Evolutionary conservation across 2,329 filamentous ascomycete species (phyloP), one percentile per base, ranked within the genome.

Genomic region (Curvularia eragrostidis): DNA sequence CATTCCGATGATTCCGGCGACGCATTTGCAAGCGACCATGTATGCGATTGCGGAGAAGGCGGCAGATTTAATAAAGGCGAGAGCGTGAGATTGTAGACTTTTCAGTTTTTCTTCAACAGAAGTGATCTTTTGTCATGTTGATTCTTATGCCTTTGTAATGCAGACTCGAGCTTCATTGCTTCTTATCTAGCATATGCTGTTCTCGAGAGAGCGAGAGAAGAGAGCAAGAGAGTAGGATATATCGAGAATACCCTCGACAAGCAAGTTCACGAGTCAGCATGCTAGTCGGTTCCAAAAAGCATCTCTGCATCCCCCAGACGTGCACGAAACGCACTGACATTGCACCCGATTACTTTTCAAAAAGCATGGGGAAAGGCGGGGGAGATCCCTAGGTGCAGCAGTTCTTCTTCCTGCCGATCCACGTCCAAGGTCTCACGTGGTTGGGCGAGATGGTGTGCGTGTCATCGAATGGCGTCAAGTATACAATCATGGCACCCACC

Each of bases 1-100:
- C 1, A 52, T 70, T 5, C 62, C 65, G 18, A 26, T 68, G 52
- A 61, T 68, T 28, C 58, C 51, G 2, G 63, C 57, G 5, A 56
- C 66, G 36, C 66, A 71, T 64, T 48, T 67, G 15, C 63, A 66
- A 47, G 62, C 64, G 1, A 71, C 66, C 9, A 51, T 55, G 47
- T 46, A 52, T 30, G 53, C 39, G 32, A 15, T 55, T 23, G 47
- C 53, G 21, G 53, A 55, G 48, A 55, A 55, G 39, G 53, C 39
- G 21, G 48, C 53, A 15, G 53, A 55, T 44, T 23, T 52, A 15
- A 51, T 55, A 12, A 51, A 51, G 38, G 18, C 18, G 30, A 46
- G 53, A 18, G 39, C 38, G 2, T 51, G 28, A n/a, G 2, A 24
- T 3, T 42, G 7, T 8, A 9, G 34, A 36, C 15, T 3, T 4